A percentile compares a stretch with the other conserved stretches of the same genome.
Evolutionary conservation across 2,329 filamentous ascomycete species (phyloP).

Genomic region (Stachybotrys elegans): DNA sequence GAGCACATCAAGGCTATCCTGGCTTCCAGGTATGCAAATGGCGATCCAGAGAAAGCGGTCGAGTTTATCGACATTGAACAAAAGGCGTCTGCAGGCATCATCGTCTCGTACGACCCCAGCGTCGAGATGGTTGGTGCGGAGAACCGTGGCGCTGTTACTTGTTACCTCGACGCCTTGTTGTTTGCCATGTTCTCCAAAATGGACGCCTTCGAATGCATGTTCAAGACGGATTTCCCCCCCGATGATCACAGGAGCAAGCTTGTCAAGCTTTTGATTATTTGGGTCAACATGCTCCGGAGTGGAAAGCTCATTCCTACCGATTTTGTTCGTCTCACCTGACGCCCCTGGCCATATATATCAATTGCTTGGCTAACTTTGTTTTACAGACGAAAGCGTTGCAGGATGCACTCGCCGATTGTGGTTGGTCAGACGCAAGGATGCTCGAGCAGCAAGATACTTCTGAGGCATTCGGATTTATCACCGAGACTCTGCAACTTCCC

Average conservation of each 20-base stretch:
- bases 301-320: slow-evolving; percentile 83
- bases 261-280: slow-evolving; percentile 74
- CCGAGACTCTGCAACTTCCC: slow-evolving; percentile 80
- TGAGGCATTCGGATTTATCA: slow-evolving; percentile 93
- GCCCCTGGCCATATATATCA: neutral
- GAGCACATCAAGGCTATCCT: slow-evolving; percentile 55
- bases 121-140: slow-evolving; percentile 76
- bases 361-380: slow-evolving; percentile 17
- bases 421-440: slow-evolving; percentile 75
- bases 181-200: slow-evolving; percentile 95
- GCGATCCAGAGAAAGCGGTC: slow-evolving; percentile 69
- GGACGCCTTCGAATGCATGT: slow-evolving; percentile 87
- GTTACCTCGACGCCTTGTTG: slow-evolving; percentile 84
- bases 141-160: slow-evolving; percentile 84
- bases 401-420: slow-evolving; percentile 75
- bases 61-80: slow-evolving; percentile 74
- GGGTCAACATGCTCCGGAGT: slow-evolving; percentile 86
- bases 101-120: slow-evolving; percentile 68
- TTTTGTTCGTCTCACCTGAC: slow-evolving; percentile 61
- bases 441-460: slow-evolving; percentile 91
- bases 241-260: slow-evolving; percentile 69
- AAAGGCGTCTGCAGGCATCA: slow-evolving; percentile 73
- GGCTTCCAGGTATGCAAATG: slow-evolving; percentile 59
- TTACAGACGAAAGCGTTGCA: slow-evolving; percentile 74
- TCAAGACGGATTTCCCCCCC: slow-evolving; percentile 67